These are phyloP conservation scores for Fragaria ananassa DNA, from an alignment of 306 rosid genomes.

Conservation along the genomic window DNA sequence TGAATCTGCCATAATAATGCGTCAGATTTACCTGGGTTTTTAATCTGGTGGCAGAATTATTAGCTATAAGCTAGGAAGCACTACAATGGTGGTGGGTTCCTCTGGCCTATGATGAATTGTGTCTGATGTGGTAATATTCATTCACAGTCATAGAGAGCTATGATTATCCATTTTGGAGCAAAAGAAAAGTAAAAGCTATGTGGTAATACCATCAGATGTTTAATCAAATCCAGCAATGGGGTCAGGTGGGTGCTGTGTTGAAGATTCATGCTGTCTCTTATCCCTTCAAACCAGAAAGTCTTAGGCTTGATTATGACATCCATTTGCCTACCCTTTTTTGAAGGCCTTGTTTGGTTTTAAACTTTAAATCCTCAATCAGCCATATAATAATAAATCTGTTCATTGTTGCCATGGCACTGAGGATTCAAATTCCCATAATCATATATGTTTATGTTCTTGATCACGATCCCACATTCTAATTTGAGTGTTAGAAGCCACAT, in stretches of 20 bases:
- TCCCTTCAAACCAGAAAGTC: constrained; percentile 45
- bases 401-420: background rate
- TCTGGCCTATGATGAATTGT: constrained; percentile 18
- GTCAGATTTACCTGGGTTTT: background rate
- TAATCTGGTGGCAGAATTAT: background rate
- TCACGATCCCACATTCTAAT: constrained; percentile 8
- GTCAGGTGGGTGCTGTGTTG: constrained; percentile 47
- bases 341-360: constrained; percentile 31
- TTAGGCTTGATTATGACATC: constrained; percentile 50
- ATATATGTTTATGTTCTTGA: constrained; percentile 13
- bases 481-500: constrained; percentile 20
- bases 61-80: background rate
- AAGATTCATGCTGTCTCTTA: constrained; percentile 84
- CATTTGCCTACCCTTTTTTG: constrained; percentile 33
- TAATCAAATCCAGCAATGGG: constrained; percentile 52
- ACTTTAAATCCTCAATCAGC: background rate
- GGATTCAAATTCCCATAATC: constrained; percentile 15
- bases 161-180: constrained; percentile 46
- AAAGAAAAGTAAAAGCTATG: background rate
- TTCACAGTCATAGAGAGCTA: constrained; percentile 30
- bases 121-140: constrained; percentile 38
- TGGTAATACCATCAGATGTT: constrained; percentile 35
- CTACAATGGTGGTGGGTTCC: constrained; percentile 34
- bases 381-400: background rate
- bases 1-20: background rate